These are phyloP conservation scores for Yamadazyma sp. DNA, from an alignment of 1,139 yeast species.

Conservation along the genomic window DNA sequence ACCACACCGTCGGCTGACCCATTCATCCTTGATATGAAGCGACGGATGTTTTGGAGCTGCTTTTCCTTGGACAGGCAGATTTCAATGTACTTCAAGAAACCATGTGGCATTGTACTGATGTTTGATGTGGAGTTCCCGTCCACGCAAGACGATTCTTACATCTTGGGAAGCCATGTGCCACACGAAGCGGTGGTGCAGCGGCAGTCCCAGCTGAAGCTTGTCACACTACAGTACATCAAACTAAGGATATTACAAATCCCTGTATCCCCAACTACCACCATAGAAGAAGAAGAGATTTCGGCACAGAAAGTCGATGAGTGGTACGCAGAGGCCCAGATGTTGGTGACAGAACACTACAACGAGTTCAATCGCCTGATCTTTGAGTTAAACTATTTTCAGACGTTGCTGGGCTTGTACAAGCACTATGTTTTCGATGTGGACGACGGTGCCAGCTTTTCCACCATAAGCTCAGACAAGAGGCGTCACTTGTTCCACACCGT, in stretches of 20 bases:
- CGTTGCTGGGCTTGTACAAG: conserved; percentile 69
- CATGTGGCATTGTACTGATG: conserved; percentile 63
- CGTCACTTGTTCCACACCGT: conserved; percentile 8
- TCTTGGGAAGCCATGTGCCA: conserved; percentile 23
- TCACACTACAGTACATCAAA: conserved; percentile 13
- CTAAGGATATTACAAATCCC: conserved; percentile 12
- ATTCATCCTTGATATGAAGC: conserved; percentile 61
- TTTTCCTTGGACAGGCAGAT: conserved; percentile 78
- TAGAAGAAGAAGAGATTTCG: conserved; percentile 20
- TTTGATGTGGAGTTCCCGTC: conserved; percentile 65
- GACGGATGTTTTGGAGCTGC: conserved; percentile 85
- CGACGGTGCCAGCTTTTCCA: neutral
- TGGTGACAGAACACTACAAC: conserved; percentile 62
- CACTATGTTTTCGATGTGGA: conserved; percentile 36
- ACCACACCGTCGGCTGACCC: conserved; percentile 31
- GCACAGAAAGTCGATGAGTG: conserved; percentile 55
- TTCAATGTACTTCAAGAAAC: conserved; percentile 67
- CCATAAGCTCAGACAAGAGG: neutral
- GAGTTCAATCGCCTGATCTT: conserved; percentile 55
- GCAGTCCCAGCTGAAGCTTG: conserved; percentile 4
- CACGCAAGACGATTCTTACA: conserved; percentile 63
- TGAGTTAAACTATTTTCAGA: conserved; percentile 71
- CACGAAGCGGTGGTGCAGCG: neutral
- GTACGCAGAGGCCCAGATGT: conserved; percentile 56
- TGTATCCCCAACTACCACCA: too few species aligned